Conservation (phyloP, 352 stramenopile species). For the Phytophthora gonapodyides region DNA sequence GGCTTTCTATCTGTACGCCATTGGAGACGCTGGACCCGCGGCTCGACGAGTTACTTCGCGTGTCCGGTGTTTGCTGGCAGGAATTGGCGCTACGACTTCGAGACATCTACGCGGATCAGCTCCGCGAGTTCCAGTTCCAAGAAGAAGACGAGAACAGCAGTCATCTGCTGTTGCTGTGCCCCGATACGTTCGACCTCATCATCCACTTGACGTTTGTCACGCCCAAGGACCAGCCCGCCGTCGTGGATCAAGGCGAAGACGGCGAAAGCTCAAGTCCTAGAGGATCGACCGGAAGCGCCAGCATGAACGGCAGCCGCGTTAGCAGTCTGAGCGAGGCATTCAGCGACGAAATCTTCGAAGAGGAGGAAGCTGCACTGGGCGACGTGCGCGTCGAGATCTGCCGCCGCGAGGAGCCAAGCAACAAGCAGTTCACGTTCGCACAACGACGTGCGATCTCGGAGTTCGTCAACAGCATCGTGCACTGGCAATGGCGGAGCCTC, state of each 20-base stretch:
- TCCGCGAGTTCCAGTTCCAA: constrained; percentile 88
- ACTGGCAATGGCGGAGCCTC: constrained; percentile 88
- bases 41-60: constrained; percentile 65
- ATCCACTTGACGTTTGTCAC: constrained; percentile 84
- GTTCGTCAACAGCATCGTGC: constrained; percentile 88
- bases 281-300: constrained; percentile 21
- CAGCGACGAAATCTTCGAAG: constrained; percentile 42
- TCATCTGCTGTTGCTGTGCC: constrained; percentile 82
- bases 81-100: constrained; percentile 76
- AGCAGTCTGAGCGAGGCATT: constrained; percentile 26
- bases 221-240: constrained; percentile 28
- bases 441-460: constrained; percentile 84
- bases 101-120: constrained; percentile 75
- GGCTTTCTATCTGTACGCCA: constrained; percentile 79
- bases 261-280: constrained; percentile 15
- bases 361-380: constrained; percentile 5
- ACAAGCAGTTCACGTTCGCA: constrained; percentile 78
- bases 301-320: constrained; percentile 23
- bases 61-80: constrained; percentile 78
- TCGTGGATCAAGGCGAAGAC: constrained; percentile 6
- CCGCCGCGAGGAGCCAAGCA: constrained; percentile 77
- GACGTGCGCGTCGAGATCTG: constrained; percentile 81
- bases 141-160: constrained; percentile 69
- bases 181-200: constrained; percentile 84
- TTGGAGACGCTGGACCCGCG: constrained; percentile 79